Percentiles rank a stretch among this genome's conserved stretches.
These are phyloP conservation scores for Fusarium vanettenii DNA, from an alignment of 2,329 filamentous ascomycete genomes.

Conservation along the genomic window DNA sequence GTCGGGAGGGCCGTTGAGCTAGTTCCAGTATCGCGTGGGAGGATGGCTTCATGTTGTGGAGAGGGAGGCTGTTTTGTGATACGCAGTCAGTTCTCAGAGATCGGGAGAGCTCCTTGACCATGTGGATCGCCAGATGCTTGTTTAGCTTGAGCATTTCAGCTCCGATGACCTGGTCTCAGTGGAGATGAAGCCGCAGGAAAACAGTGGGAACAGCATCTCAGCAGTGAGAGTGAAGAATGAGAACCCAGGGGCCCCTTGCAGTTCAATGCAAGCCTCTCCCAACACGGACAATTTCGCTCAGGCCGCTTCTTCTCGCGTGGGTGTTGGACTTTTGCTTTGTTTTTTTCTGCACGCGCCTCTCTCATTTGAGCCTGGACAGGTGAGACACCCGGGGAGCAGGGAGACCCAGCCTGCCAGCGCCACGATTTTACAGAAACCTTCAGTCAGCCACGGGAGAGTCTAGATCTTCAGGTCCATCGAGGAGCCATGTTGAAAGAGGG, in stretches of 20 bases:
- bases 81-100: not conserved
- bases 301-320: not conserved
- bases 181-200: not conserved
- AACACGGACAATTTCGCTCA: not conserved
- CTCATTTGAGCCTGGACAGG: not conserved
- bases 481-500: not conserved
- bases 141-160: not conserved
- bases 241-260: not conserved
- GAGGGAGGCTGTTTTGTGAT: not conserved
- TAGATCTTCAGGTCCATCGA: not conserved
- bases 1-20: not conserved
- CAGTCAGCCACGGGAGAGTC: constrained; percentile 2
- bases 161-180: not conserved
- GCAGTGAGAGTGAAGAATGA: not conserved
- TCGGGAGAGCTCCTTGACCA: not conserved
- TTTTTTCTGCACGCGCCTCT: not conserved
- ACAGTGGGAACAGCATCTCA: not conserved
- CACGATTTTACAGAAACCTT: not conserved
- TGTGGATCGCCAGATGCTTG: not conserved
- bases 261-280: not conserved
- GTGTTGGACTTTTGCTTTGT: constrained; percentile 1
- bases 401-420: not conserved
- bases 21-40: not conserved
- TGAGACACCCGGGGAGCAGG: not conserved
- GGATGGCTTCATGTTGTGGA: not conserved